These are phyloP conservation scores for Flaveria ramosissima DNA, from an alignment of 129 eudicot genomes.

Conservation along the genomic window DNA sequence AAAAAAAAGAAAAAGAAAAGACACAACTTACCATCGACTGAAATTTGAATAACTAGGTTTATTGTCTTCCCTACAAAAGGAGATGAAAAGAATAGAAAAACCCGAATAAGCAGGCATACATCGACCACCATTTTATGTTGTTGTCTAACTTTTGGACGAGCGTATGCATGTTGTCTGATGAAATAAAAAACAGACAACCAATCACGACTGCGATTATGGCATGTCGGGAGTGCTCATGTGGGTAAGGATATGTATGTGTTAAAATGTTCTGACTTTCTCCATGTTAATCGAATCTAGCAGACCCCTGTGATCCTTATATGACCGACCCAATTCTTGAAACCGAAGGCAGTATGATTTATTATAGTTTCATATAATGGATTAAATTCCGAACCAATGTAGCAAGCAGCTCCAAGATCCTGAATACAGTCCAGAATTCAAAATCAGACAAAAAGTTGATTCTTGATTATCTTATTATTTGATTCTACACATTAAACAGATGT, in stretches of 20 bases:
- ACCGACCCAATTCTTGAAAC: neutral
- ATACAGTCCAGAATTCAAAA: constrained; percentile 8
- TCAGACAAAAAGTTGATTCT: neutral
- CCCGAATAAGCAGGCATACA: constrained; percentile 91
- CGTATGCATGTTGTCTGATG: constrained; percentile 96
- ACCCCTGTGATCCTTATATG: constrained; percentile 56
- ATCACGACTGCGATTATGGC: constrained; percentile 83
- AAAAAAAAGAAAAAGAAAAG: neutral
- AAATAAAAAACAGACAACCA: constrained; percentile 93
- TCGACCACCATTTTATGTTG: constrained; percentile 98
- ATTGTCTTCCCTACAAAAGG: constrained; percentile 93
- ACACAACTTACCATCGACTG: constrained; percentile 74
- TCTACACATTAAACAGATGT: neutral
- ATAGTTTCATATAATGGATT: constrained; percentile 14
- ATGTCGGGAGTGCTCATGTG: constrained; percentile 95
- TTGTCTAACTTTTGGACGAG: constrained; percentile 84
- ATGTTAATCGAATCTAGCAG: constrained; percentile 68
- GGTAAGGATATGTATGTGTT: constrained; percentile 88
- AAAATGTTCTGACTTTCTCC: constrained; percentile 84
- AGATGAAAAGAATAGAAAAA: constrained; percentile 97
- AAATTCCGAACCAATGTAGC: constrained; percentile 21
- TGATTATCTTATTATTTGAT: constrained; percentile 14
- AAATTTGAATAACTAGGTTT: constrained; percentile 96
- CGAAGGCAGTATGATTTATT: constrained; percentile 1
- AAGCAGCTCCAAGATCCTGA: constrained; percentile 42